Conservation (phyloP, 2,329 filamentous ascomycete species). For the Metarhizium guizhouense region DNA sequence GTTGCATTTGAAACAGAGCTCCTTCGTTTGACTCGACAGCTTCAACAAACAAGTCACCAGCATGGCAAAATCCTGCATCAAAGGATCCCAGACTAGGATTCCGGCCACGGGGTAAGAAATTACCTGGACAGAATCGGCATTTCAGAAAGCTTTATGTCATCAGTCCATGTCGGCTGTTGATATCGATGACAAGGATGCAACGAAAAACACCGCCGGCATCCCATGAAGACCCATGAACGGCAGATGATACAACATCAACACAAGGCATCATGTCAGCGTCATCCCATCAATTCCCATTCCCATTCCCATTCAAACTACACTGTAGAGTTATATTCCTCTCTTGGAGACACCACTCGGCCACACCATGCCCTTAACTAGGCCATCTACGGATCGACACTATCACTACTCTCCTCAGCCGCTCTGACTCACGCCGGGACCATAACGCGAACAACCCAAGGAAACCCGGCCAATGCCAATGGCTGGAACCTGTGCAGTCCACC, state of each 20-base stretch:
- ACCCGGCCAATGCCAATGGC: not conserved
- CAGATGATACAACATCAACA: no score
- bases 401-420: not conserved
- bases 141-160: not conserved
- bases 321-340: not conserved
- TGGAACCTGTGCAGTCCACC: not conserved
- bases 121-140: not conserved
- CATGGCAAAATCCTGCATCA: not conserved
- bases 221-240: not conserved
- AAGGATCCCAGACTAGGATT: not conserved
- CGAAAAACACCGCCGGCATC: not conserved
- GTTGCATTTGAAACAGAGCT: no score
- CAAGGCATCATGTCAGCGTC: not conserved
- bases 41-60: no score
- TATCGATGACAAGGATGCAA: not conserved
- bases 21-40: no score
- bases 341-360: not conserved
- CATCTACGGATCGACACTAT: not conserved
- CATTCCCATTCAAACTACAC: not conserved
- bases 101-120: not conserved
- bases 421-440: constrained; percentile 1
- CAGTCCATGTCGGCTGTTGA: no score
- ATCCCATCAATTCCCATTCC: not conserved
- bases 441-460: not conserved
- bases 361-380: not conserved